These are phyloP conservation scores for Penicillium arizonense DNA, from an alignment of 495 filamentous ascomycete species.

Conservation along the genomic window DNA sequence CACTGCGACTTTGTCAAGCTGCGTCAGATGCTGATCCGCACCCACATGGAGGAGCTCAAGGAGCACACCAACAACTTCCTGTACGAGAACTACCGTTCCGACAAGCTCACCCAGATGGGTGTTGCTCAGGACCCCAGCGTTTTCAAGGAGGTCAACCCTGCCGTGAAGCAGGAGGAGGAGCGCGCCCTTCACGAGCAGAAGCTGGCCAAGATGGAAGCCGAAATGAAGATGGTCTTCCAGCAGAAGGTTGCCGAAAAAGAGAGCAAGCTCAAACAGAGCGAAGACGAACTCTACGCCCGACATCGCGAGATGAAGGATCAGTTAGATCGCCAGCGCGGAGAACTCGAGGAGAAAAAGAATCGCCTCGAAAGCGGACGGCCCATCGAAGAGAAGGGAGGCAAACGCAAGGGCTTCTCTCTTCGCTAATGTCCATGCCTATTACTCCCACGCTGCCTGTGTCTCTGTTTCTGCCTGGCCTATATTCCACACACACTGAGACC, in stretches of 20 bases:
- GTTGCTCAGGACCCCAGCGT: slow-evolving; percentile 97
- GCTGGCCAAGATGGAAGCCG: slow-evolving; percentile 98
- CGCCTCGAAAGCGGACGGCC: slow-evolving; percentile 92
- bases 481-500: slow-evolving; percentile 29
- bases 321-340: slow-evolving; percentile 86
- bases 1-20: slow-evolving; percentile 99
- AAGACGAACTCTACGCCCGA: slow-evolving; percentile 96
- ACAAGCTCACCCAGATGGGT: slow-evolving; percentile 97
- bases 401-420: slow-evolving; percentile 97
- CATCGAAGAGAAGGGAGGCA: slow-evolving; percentile 81
- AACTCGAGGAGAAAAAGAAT: slow-evolving; percentile 96
- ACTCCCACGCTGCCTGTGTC: slow-evolving; percentile 4
- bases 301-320: slow-evolving; percentile 99
- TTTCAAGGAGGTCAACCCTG: slow-evolving; percentile 99
- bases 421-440: slow-evolving; percentile 54
- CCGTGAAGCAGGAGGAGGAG: slow-evolving; percentile 99
- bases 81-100: slow-evolving; percentile 99
- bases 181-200: slow-evolving; percentile 97
- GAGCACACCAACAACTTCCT: slow-evolving; percentile 98
- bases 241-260: slow-evolving; percentile 99
- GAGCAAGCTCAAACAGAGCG: slow-evolving; percentile 98
- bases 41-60: slow-evolving; percentile 99
- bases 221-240: slow-evolving; percentile 99
- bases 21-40: slow-evolving; percentile 98
- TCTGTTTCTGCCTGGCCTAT: slow-evolving; percentile 29